These are phyloP conservation scores for Pseudozyma sp. DNA, from an alignment of 1,284 basidiomycete genomes.

Conservation along the genomic window DNA sequence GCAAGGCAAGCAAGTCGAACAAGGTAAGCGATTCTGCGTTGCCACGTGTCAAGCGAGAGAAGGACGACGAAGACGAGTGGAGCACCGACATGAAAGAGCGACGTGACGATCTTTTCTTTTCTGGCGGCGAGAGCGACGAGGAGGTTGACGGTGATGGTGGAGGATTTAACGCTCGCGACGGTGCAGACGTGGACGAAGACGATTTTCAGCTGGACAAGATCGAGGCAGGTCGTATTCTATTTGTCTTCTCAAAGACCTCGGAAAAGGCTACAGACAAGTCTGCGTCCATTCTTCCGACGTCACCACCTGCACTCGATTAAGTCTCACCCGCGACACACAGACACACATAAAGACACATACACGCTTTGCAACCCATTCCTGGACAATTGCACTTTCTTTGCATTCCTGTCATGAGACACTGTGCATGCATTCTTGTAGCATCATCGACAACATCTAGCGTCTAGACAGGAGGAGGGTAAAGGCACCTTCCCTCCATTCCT, in stretches of 20 bases:
- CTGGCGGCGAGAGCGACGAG: neutral
- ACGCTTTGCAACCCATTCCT: no score
- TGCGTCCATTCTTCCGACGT: neutral
- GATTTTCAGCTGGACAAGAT: conserved; percentile 28
- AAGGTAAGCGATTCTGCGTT: neutral
- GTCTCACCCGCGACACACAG: neutral
- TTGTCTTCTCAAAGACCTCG: conserved; percentile 49
- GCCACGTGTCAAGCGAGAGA: conserved; percentile 17
- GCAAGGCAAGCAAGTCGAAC: neutral
- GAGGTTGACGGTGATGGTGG: conserved; percentile 13
- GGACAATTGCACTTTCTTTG: neutral
- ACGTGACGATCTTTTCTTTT: conserved; percentile 29
- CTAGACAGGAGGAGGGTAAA: conserved; percentile 40
- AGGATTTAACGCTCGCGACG: neutral
- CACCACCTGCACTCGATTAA: conserved; percentile 14
- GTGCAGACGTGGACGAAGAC: neutral
- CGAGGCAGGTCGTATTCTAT: conserved; percentile 44
- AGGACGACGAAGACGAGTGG: conserved; percentile 31
- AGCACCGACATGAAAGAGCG: conserved; percentile 32
- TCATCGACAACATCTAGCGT: neutral
- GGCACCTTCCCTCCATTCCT: conserved; percentile 78
- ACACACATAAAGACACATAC: no score
- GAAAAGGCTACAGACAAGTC: conserved; percentile 19
- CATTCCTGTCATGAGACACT: neutral
- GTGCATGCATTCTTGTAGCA: conserved; percentile 3